Conservation (phyloP, 2,329 filamentous ascomycete species). For the Diaporthe velutina region DNA sequence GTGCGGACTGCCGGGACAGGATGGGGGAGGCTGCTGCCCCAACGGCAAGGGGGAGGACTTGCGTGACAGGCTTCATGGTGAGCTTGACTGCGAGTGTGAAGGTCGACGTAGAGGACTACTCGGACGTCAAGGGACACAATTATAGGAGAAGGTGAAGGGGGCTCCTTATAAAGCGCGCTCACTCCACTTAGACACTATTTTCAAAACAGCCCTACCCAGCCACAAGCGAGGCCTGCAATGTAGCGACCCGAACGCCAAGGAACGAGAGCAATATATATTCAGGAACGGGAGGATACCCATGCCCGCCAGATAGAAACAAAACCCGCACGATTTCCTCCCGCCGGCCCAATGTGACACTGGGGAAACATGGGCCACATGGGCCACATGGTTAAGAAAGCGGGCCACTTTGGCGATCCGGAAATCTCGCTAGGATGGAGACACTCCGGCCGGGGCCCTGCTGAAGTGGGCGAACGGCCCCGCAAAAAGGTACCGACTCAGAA, state of each 20-base stretch:
- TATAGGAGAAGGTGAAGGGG: background rate
- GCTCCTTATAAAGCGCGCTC: conserved; percentile 1
- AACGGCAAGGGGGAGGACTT: conserved; percentile 18
- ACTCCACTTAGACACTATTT: background rate
- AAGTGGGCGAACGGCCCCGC: conserved; percentile 10
- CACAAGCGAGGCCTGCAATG: conserved; percentile 28
- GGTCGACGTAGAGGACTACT: background rate
- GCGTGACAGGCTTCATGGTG: conserved; percentile 29
- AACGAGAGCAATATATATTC: conserved; percentile 18
- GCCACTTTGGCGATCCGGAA: conserved; percentile 21
- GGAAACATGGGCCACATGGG: conserved; percentile 9
- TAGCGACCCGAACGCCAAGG: conserved; percentile 22
- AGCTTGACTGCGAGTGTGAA: background rate
- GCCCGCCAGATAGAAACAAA: conserved; percentile 22
- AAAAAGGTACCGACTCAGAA: background rate
- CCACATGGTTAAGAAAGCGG: conserved; percentile 1
- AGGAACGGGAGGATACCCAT: conserved; percentile 21
- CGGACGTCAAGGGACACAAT: background rate
- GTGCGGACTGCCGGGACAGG: conserved; percentile 1
- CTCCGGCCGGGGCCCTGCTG: background rate
- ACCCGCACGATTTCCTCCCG: conserved; percentile 5
- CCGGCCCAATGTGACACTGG: conserved; percentile 23
- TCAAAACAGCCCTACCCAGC: conserved; percentile 1
- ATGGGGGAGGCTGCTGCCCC: conserved; percentile 22
- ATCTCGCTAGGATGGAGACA: conserved; percentile 31